Base-by-base conservation (phyloP, 352 stramenopile genomes). In the Phytophthora quininea region DNA sequence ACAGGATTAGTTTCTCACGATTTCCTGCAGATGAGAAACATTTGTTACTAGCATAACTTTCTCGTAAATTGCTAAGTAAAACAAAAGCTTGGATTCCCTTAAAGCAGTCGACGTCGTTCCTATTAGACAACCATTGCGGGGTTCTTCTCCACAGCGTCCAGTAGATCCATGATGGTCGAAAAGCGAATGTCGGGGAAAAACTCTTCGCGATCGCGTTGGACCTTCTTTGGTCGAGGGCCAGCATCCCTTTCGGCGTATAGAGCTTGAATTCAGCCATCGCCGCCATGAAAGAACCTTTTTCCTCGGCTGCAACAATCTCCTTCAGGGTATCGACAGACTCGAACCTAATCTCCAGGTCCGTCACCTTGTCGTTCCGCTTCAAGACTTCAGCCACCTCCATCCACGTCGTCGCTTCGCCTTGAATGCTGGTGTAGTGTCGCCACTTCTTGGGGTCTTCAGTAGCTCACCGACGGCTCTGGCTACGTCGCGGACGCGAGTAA, bases 361-460 rank as follows among this genome's bases (percentile, higher is more conserved):
- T 24, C 29, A 75, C 37, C 4, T 58, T 58, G 6, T 58, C 64
- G 8, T 30, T 32, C 15, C 49, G 67, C 38, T 71, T 74, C 42
- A 80, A 30, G 8, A 50, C 2, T 30, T 80, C 63, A 0, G 58
- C 75, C 6, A 80, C 1, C 15, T 77, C 9, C 19, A 74, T 32
- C 73, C 67, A 80, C 47, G 76, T 76, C 35, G 64, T 76, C 58
- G 75, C 33, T 50, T 68, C 61, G 15, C 63, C 73, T 57, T 78
- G 73, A 1, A 81, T 12, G 50, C 70, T 71, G 4, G 64, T 77
- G 53, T 69, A 73, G 1, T 40, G 57, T 45, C 59, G 64, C 73
- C 73, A 84, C 53, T 69, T 77, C 54, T 55, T 62, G n/a, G 40
- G 7, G 45, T 68, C 37, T 74, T 65, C 30, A 81, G 50, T 10